phyloP scores from a whole-genome alignment of 148 eudicot genomes.

The Rheum nobile region DNA sequence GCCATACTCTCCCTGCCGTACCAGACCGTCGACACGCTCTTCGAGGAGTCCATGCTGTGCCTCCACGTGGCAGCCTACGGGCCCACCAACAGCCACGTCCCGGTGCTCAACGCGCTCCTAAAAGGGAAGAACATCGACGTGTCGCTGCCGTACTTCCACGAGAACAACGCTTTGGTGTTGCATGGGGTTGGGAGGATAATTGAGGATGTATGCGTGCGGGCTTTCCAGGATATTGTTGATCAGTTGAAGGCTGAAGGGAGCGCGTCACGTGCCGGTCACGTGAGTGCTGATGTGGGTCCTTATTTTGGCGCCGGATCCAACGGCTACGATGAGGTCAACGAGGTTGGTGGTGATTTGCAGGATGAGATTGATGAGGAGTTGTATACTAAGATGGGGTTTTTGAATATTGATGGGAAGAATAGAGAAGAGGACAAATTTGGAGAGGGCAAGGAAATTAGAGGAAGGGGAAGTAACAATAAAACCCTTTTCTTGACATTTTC shows the following conservation, averaged over 20 bases:
- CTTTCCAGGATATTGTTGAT: conserved; percentile 22
- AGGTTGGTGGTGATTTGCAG: background rate
- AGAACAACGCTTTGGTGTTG: conserved; percentile 8
- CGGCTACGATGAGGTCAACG: background rate
- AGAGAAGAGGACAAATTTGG: background rate
- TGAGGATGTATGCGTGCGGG: conserved; percentile 17
- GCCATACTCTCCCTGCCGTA: background rate
- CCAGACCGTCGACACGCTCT: conserved; percentile 16
- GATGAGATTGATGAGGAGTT: background rate
- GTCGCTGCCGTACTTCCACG: conserved; percentile 21
- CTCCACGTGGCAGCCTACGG: conserved; percentile 14
- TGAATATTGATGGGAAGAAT: background rate
- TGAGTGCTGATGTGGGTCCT: background rate
- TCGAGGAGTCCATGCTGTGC: conserved; percentile 32
- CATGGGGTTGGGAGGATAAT: conserved; percentile 7
- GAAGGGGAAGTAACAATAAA: conserved; percentile 14
- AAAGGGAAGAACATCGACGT: conserved; percentile 11
- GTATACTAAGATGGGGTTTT: background rate
- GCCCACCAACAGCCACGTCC: conserved; percentile 11
- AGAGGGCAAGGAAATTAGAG: background rate
- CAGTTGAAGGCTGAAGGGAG: background rate
- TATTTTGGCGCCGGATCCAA: background rate
- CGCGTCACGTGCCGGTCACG: background rate
- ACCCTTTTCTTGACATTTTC: conserved; percentile 50
- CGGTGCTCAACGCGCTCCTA: conserved; percentile 19